A percentile compares a stretch with the other conserved stretches of the same genome.
Conservation (phyloP, 2,329 filamentous ascomycete species). For the Hymenoscyphus infarciens region DNA sequence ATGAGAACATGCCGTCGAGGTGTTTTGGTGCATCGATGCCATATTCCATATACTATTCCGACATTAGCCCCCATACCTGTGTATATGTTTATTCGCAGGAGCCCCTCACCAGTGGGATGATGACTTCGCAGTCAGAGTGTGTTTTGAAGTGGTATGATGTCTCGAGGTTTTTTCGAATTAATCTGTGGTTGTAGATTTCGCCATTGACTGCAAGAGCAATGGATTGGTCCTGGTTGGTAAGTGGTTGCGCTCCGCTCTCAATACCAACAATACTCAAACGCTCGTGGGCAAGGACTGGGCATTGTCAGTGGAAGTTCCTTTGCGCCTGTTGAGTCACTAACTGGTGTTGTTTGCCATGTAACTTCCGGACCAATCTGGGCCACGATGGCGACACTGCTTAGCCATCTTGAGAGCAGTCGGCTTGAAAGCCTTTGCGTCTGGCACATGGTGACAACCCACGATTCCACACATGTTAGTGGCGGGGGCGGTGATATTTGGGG, state of each 20-base stretch:
- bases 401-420: constrained; percentile 87
- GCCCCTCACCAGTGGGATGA: constrained; percentile 80
- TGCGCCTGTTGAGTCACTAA: constrained; percentile 43
- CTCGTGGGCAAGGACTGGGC: constrained; percentile 87
- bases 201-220: constrained; percentile 96
- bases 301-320: constrained; percentile 21
- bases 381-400: constrained; percentile 96
- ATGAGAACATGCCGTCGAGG: constrained; percentile 99
- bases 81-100: constrained; percentile 18
- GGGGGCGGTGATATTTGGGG: constrained; percentile 6
- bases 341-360: constrained; percentile 87
- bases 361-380: constrained; percentile 97
- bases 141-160: constrained; percentile 95
- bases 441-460: constrained; percentile 55
- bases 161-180: constrained; percentile 84
- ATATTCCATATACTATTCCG: constrained; percentile 77
- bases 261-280: constrained; percentile 90
- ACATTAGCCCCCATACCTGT: constrained; percentile 17
- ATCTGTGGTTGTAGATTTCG: constrained; percentile 99
- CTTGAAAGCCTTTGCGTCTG: constrained; percentile 95
- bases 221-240: constrained; percentile 84
- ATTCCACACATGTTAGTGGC: constrained; percentile 25
- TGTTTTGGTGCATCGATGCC: constrained; percentile 87
- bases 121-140: constrained; percentile 96
- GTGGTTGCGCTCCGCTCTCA: constrained; percentile 94